A percentile compares a stretch with the other conserved stretches of the same genome.
These are phyloP conservation scores for Trametes sanguinea DNA, from an alignment of 768 basidiomycete species.

Conservation along the genomic window DNA sequence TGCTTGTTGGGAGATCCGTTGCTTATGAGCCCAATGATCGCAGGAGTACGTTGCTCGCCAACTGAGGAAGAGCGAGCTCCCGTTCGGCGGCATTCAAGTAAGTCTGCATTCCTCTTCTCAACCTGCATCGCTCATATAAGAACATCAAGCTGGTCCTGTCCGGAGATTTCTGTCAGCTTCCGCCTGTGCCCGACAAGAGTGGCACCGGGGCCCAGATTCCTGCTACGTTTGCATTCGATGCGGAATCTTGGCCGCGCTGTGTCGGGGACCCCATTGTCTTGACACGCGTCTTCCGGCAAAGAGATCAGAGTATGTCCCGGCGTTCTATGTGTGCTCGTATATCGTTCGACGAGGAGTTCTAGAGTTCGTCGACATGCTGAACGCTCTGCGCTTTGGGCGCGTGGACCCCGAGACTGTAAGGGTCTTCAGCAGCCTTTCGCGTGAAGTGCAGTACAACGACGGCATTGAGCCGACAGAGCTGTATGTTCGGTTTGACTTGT, in stretches of 20 bases:
- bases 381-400: constrained; percentile 80
- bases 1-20: background rate
- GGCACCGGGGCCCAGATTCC: constrained; percentile 45
- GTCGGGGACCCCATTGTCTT: constrained; percentile 58
- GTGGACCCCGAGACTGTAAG: constrained; percentile 45
- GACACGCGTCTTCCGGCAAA: constrained; percentile 84
- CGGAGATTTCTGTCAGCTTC: constrained; percentile 91
- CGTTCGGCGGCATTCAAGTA: constrained; percentile 90
- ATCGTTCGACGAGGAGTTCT: background rate
- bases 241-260: constrained; percentile 67
- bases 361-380: constrained; percentile 81
- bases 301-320: constrained; percentile 60
- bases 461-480: constrained; percentile 82
- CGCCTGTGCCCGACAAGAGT: constrained; percentile 65
- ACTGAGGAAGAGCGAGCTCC: constrained; percentile 51
- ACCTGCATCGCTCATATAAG: constrained; percentile 5
- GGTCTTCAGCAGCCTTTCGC: constrained; percentile 57
- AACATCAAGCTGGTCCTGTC: constrained; percentile 69
- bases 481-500: constrained; percentile 39
- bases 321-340: background rate
- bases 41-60: constrained; percentile 65
- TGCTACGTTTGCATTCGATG: constrained; percentile 79
- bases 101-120: background rate
- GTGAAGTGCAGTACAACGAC: constrained; percentile 63
- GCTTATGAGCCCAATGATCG: background rate